phyloP scores from a whole-genome alignment of 495 filamentous ascomycete species.

The Oidiodendron maius region DNA sequence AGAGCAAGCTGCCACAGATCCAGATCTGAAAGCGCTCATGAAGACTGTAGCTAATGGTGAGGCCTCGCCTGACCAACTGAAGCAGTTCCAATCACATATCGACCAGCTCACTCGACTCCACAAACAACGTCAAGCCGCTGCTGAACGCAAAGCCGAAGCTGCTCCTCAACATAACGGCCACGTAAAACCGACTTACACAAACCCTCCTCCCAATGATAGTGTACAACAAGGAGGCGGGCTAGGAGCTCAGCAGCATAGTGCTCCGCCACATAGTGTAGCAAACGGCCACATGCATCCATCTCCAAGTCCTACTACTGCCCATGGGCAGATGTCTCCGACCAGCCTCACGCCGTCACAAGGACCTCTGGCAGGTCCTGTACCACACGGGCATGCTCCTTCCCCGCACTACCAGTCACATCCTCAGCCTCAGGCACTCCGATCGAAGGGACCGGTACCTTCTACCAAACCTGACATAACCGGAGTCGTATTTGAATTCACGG shows the following conservation, averaged over 20 bases:
- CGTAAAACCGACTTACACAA: not conserved
- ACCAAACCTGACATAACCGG: conserved; percentile 59
- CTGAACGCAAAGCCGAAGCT: conserved; percentile 8
- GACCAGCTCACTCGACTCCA: conserved; percentile 65
- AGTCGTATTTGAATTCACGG: conserved; percentile 79
- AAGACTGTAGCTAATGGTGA: conserved; percentile 85
- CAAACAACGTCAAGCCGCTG: conserved; percentile 18
- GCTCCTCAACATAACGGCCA: conserved; percentile 17
- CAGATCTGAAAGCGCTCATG: conserved; percentile 92
- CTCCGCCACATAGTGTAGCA: not conserved
- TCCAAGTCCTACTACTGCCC: conserved; percentile 19
- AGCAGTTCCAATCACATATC: conserved; percentile 87
- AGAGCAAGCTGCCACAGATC: conserved; percentile 76
- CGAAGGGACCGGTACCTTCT: conserved; percentile 45
- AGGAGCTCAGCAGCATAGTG: no score
- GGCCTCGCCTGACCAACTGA: conserved; percentile 72
- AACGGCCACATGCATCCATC: conserved; percentile 3
- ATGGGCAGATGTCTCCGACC: no score
- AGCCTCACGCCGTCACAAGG: conserved; percentile 4
- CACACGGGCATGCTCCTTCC: conserved; percentile 24
- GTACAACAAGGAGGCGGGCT: no score
- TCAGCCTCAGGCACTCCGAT: conserved; percentile 37
- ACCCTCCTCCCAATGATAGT: not conserved
- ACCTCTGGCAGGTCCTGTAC: conserved; percentile 11
- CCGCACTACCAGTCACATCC: conserved; percentile 23